A percentile compares a stretch with the other conserved stretches of the same genome.
Evolutionary conservation across 2,329 filamentous ascomycete species (phyloP).

Genomic region (Aspergillus uvarum): DNA sequence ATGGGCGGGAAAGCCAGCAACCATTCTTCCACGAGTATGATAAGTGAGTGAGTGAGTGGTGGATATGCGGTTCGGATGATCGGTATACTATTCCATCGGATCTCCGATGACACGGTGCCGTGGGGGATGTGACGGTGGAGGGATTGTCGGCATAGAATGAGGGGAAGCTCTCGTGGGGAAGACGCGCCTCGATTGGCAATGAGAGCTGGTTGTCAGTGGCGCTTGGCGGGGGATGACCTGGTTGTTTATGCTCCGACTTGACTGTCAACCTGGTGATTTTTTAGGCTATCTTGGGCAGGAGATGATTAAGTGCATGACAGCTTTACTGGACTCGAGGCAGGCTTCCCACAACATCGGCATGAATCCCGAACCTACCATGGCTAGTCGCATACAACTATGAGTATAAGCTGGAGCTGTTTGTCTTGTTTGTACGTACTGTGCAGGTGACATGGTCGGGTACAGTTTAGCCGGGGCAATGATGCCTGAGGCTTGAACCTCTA

Average conservation of each 20-base stretch:
- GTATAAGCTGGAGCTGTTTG: no score
- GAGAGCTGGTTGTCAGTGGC: not conserved
- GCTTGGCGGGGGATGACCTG: not conserved
- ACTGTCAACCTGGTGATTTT: no score
- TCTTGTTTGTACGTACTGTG: no score
- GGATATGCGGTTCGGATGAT: slow-evolving; percentile 8
- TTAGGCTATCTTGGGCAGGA: no score
- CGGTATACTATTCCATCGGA: slow-evolving; percentile 9
- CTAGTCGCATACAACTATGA: no score
- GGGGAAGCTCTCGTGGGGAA: slow-evolving; percentile 14
- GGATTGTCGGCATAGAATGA: slow-evolving; percentile 9
- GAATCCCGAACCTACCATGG: no score
- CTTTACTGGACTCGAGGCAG: no score
- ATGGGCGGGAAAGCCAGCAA: slow-evolving; percentile 7
- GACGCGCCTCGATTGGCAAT: not conserved
- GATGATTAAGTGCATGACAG: no score
- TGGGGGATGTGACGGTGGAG: slow-evolving; percentile 14
- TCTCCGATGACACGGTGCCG: slow-evolving; percentile 16
- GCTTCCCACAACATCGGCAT: no score
- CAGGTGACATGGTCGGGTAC: no score
- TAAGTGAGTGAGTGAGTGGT: not conserved
- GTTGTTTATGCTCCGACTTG: not conserved
- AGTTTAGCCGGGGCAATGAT: no score
- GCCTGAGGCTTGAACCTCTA: no score
- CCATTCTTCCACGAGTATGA: slow-evolving; percentile 21